Percentiles rank a stretch among this genome's conserved stretches.
Evolutionary conservation across 805 yeast species (phyloP).

Genomic region (Metschnikowia drakensbergensis): DNA sequence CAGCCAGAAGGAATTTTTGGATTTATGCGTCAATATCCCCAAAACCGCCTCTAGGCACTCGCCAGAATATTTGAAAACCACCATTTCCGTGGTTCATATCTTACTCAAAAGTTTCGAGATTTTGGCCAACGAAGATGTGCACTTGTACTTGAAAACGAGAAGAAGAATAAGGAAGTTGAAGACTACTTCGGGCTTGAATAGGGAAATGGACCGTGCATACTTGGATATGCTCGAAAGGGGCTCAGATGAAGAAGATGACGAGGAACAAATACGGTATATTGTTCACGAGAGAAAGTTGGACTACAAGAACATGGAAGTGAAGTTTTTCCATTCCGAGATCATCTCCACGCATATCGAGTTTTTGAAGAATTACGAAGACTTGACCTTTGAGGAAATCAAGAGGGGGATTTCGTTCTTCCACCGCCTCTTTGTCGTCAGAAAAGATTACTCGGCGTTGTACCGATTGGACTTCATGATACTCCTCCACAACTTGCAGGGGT

Average conservation of each 20-base stretch:
- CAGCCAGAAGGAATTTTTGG: slow-evolving; percentile 57
- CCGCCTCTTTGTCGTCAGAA: slow-evolving; percentile 55
- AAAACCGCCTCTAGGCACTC: slow-evolving; percentile 62
- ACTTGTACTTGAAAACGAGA: slow-evolving; percentile 45
- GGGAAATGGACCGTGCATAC: slow-evolving; percentile 17
- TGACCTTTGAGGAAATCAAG: slow-evolving; percentile 57
- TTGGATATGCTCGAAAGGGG: slow-evolving; percentile 18
- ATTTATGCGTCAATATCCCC: slow-evolving; percentile 55
- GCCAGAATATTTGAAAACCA: slow-evolving; percentile 53
- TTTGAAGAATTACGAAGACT: slow-evolving; percentile 57
- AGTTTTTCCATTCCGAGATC: slow-evolving; percentile 54
- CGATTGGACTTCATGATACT: slow-evolving; percentile 73
- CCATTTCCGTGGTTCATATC: slow-evolving; percentile 62
- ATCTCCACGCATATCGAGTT: slow-evolving; percentile 64
- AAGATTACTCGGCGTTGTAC: slow-evolving; percentile 56
- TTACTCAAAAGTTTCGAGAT: slow-evolving; percentile 65
- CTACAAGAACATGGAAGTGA: slow-evolving; percentile 36
- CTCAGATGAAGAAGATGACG: slow-evolving; percentile 27
- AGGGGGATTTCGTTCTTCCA: slow-evolving; percentile 68
- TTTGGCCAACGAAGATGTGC: slow-evolving; percentile 55
- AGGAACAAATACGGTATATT: slow-evolving; percentile 31
- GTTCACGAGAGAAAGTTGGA: slow-evolving; percentile 47
- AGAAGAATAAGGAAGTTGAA: slow-evolving; percentile 35
- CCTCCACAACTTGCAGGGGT: slow-evolving; percentile 45
- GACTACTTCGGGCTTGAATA: slow-evolving; percentile 17